Conservation (phyloP, 345 rosid species). For the Salix viminalis region DNA sequence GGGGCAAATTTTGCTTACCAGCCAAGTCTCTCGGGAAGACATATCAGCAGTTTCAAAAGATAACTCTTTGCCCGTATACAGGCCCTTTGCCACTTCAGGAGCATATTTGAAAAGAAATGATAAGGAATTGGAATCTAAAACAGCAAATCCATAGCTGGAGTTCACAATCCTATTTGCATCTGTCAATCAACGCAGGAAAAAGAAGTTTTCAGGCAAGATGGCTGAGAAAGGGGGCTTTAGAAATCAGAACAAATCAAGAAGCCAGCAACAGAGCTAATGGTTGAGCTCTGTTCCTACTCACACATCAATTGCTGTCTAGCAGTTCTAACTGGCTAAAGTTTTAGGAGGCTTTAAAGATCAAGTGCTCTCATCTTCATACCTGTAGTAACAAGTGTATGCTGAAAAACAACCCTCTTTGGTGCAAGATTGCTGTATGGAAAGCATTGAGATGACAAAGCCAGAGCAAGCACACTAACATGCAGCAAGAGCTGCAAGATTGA, state of each 20-base stretch:
- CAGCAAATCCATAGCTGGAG: constrained; percentile 67
- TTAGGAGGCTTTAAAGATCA: neutral
- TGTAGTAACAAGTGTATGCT: constrained; percentile 62
- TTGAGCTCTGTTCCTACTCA: neutral
- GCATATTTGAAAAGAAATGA: constrained; percentile 64
- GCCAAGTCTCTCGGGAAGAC: constrained; percentile 52
- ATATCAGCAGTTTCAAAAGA: constrained; percentile 44
- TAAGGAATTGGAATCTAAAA: constrained; percentile 78
- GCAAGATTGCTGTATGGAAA: constrained; percentile 88
- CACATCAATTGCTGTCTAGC: neutral
- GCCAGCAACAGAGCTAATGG: neutral
- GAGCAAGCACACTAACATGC: constrained; percentile 58
- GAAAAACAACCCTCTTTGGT: constrained; percentile 86
- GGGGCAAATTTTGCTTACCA: constrained; percentile 43
- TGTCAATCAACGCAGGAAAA: constrained; percentile 29
- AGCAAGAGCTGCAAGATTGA: constrained; percentile 64
- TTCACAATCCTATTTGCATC: constrained; percentile 56
- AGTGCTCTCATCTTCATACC: constrained; percentile 45
- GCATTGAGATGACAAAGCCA: constrained; percentile 83
- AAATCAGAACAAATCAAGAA: constrained; percentile 1
- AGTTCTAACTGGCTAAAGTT: neutral
- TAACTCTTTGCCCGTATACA: constrained; percentile 47
- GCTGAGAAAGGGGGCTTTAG: neutral
- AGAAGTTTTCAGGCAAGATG: constrained; percentile 4
- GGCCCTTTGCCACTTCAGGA: constrained; percentile 61